phyloP scores from a whole-genome alignment of 139 green algal species.

The Coccomyxa sp. region DNA sequence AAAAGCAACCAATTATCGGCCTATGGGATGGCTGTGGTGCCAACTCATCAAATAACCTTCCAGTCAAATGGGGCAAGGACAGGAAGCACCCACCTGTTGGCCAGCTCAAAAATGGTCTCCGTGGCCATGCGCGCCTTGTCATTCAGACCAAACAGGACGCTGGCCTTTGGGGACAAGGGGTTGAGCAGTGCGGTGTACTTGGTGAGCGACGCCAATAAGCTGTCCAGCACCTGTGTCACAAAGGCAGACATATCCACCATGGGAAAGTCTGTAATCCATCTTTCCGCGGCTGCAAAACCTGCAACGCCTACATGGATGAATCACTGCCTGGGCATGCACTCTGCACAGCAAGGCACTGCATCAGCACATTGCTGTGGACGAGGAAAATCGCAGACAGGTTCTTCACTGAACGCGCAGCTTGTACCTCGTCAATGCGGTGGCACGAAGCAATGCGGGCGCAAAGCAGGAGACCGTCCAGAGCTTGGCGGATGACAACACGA shows the following conservation, averaged over 20 bases:
- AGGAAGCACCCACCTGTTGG: constrained; percentile 48
- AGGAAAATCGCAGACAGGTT: too few species aligned
- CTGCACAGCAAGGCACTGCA: too few species aligned
- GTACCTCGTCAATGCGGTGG: constrained; percentile 47
- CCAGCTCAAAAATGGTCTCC: constrained; percentile 70
- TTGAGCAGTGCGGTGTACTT: constrained; percentile 64
- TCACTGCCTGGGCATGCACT: too few species aligned
- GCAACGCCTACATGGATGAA: too few species aligned
- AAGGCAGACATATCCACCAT: too few species aligned
- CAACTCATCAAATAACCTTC: too few species aligned
- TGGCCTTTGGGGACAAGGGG: constrained; percentile 39
- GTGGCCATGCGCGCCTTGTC: constrained; percentile 63
- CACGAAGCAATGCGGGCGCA: constrained; percentile 43
- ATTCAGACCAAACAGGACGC: constrained; percentile 67
- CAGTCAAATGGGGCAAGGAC: too few species aligned
- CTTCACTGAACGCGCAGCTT: neutral
- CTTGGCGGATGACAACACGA: constrained; percentile 32
- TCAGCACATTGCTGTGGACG: too few species aligned
- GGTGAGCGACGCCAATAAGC: constrained; percentile 65
- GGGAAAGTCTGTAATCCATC: too few species aligned
- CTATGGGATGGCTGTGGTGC: too few species aligned
- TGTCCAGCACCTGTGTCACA: constrained; percentile 57
- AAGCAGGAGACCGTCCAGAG: constrained; percentile 55
- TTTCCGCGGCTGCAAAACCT: too few species aligned
- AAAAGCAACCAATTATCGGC: too few species aligned